phyloP scores from a whole-genome alignment of 129 eudicot species.

The Cynara cardunculus region DNA sequence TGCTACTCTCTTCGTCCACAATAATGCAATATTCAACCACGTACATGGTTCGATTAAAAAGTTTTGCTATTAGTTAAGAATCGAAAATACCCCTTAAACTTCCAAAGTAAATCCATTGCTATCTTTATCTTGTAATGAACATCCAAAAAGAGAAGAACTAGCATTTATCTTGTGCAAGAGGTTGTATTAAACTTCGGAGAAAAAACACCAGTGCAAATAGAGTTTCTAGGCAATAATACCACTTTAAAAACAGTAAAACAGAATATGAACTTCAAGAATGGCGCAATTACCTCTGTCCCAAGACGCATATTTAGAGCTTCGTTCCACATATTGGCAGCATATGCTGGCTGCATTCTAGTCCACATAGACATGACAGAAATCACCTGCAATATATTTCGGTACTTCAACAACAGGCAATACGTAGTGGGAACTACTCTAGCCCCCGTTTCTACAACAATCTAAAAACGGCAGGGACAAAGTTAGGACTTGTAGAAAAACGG shows the following conservation, averaged over 20 bases:
- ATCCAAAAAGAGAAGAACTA: too few species aligned
- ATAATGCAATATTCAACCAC: neutral
- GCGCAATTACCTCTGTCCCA: slow-evolving; percentile 78
- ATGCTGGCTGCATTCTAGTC: slow-evolving; percentile 99
- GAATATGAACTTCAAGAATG: neutral
- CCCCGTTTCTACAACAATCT: neutral
- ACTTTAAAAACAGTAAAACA: neutral
- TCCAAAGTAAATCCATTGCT: neutral
- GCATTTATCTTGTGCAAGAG: neutral
- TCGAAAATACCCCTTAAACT: neutral
- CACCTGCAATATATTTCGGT: slow-evolving; percentile 49
- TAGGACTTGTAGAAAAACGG: too few species aligned
- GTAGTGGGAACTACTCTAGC: neutral
- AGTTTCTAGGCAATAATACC: neutral
- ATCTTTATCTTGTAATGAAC: neutral
- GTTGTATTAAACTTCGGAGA: neutral
- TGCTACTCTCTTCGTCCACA: neutral
- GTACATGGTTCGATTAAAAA: too few species aligned
- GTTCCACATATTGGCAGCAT: slow-evolving; percentile 99
- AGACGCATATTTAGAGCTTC: slow-evolving; percentile 98
- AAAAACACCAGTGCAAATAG: neutral
- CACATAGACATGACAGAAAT: slow-evolving; percentile 99
- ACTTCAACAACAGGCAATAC: neutral
- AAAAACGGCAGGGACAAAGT: neutral
- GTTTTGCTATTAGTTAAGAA: neutral